These are phyloP conservation scores for Vitis vinifera DNA, from an alignment of 164 flowering plant genomes.

Conservation along the genomic window DNA sequence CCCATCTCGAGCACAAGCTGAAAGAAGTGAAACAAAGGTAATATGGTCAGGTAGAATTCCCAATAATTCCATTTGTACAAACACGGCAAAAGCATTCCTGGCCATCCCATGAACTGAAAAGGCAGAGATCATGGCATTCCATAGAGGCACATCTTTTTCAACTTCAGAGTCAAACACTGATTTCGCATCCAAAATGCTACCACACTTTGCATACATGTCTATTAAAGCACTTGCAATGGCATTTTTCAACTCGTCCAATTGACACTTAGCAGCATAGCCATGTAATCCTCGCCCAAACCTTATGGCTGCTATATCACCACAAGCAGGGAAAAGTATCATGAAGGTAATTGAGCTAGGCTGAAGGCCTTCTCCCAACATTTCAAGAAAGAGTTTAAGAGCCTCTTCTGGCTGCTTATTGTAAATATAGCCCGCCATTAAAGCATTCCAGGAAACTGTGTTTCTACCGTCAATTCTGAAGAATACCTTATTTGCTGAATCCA, in stretches of 20 bases:
- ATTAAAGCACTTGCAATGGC: conserved; percentile 32
- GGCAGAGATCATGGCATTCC: conserved; percentile 40
- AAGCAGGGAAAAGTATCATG: conserved; percentile 41
- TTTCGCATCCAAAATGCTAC: conserved; percentile 28
- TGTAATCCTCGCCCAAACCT: conserved; percentile 39
- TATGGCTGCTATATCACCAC: conserved; percentile 29
- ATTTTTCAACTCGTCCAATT: conserved; percentile 11
- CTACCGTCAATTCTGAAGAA: conserved; percentile 33
- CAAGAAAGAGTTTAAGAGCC: conserved; percentile 25
- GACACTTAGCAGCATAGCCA: conserved; percentile 30
- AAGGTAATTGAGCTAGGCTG: conserved; percentile 36
- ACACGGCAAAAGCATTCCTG: conserved; percentile 27
- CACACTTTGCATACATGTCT: conserved; percentile 29
- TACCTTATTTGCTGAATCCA: conserved; percentile 34
- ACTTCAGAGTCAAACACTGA: conserved; percentile 25
- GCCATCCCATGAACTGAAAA: conserved; percentile 33
- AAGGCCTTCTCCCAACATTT: conserved; percentile 35
- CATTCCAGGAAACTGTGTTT: conserved; percentile 46
- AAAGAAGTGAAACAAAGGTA: conserved; percentile 33
- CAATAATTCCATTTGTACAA: conserved; percentile 24
- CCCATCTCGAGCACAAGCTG: conserved; percentile 35
- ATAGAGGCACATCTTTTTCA: conserved; percentile 31
- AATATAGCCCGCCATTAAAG: conserved; percentile 38
- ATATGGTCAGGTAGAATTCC: conserved; percentile 30
- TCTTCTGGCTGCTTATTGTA: conserved; percentile 29